A percentile compares a stretch with the other conserved stretches of the same genome.
Conservation (phyloP, 768 basidiomycete species). For the Heimioporus sp. region DNA sequence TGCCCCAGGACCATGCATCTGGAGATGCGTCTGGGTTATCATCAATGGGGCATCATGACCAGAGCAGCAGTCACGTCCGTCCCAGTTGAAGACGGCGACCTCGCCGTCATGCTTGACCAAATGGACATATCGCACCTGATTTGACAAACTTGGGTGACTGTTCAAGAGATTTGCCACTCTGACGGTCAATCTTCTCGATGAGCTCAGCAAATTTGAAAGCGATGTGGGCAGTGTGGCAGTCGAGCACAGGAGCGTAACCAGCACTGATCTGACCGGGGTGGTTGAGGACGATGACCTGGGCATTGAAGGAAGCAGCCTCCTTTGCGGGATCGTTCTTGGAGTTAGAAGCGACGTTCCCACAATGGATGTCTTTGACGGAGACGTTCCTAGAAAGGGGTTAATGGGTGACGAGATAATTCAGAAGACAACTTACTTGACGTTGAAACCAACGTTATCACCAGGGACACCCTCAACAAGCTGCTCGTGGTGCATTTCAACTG, state of each 20-base stretch:
- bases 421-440: conserved; percentile 74
- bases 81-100: conserved; percentile 17
- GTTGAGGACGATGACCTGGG: conserved; percentile 99
- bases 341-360: conserved; percentile 99
- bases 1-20: conserved; percentile 21
- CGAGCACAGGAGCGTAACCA: conserved; percentile 97
- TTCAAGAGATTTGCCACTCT: conserved; percentile 93
- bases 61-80: conserved; percentile 9
- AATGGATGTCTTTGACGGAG: conserved; percentile 99
- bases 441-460: conserved; percentile 99
- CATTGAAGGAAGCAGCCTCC: conserved; percentile 98
- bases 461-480: conserved; percentile 92
- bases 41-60: conserved; percentile 48
- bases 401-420: neutral
- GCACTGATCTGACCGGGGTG: conserved; percentile 99
- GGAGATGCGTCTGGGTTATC: conserved; percentile 44
- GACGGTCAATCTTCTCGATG: conserved; percentile 99
- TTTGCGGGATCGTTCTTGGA: conserved; percentile 99
- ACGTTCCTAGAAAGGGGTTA: conserved; percentile 73
- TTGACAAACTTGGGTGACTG: conserved; percentile 94
- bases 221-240: conserved; percentile 99
- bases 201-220: conserved; percentile 99
- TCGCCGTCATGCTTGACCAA: conserved; percentile 21
- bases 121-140: conserved; percentile 63
- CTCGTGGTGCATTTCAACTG: conserved; percentile 99